Percentiles rank a stretch among this genome's conserved stretches.
These are phyloP conservation scores for Cyphellophora attinorum DNA, from an alignment of 2,329 filamentous ascomycete species.

Conservation along the genomic window DNA sequence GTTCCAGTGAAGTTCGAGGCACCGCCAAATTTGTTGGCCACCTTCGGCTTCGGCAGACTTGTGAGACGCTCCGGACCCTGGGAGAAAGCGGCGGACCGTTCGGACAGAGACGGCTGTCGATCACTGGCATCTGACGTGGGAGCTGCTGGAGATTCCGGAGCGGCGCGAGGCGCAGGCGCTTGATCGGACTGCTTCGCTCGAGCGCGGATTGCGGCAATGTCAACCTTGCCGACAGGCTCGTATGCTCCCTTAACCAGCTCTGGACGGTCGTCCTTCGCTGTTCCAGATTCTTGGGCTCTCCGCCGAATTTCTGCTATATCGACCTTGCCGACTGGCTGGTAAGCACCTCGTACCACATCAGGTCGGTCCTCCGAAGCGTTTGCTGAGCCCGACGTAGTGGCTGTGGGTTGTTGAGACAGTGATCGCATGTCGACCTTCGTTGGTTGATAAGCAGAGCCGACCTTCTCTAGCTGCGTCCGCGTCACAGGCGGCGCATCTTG, in stretches of 20 bases:
- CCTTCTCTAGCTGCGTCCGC: slow-evolving; percentile 80
- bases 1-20: slow-evolving; percentile 71
- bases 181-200: slow-evolving; percentile 59
- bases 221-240: slow-evolving; percentile 90
- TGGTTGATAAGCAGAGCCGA: slow-evolving; percentile 83
- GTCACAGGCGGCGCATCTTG: slow-evolving; percentile 85
- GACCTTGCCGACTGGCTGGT: slow-evolving; percentile 94
- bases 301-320: slow-evolving; percentile 84
- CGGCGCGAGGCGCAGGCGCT: slow-evolving; percentile 21
- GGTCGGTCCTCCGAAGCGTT: slow-evolving; percentile 34
- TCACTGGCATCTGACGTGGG: slow-evolving; percentile 36
- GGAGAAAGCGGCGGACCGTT: slow-evolving; percentile 65
- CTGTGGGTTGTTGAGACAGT: slow-evolving; percentile 58
- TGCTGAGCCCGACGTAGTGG: slow-evolving; percentile 41
- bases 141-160: slow-evolving; percentile 33
- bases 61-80: slow-evolving; percentile 68
- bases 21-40: slow-evolving; percentile 77
- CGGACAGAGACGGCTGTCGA: slow-evolving; percentile 54
- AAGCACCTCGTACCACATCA: slow-evolving; percentile 73
- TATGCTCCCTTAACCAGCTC: slow-evolving; percentile 84
- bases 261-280: slow-evolving; percentile 62
- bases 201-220: slow-evolving; percentile 87
- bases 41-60: slow-evolving; percentile 85
- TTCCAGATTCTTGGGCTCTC: slow-evolving; percentile 54
- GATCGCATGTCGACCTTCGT: slow-evolving; percentile 91